Conservation (phyloP, 2,329 filamentous ascomycete species). For the Cercospora berteroae region DNA sequence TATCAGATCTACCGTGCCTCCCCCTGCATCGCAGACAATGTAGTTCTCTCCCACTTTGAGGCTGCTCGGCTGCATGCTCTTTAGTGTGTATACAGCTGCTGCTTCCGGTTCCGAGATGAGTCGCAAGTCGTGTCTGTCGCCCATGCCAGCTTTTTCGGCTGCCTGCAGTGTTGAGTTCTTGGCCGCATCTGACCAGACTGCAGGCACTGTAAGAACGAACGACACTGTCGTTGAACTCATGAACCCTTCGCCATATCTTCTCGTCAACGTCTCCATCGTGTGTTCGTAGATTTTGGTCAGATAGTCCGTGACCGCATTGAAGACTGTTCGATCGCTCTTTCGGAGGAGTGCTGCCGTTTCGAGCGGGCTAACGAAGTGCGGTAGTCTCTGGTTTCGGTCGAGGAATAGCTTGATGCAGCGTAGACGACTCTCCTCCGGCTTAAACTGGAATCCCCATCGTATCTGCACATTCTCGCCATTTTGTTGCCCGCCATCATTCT, state of each 20-base stretch:
- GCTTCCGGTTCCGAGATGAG: slow-evolving; percentile 81
- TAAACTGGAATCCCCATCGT: slow-evolving; percentile 83
- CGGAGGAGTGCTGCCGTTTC: slow-evolving; percentile 76
- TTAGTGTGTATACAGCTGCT: slow-evolving; percentile 75
- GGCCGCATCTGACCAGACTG: slow-evolving; percentile 82
- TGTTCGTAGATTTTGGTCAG: slow-evolving; percentile 72
- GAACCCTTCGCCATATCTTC: slow-evolving; percentile 74
- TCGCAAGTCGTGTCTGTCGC: slow-evolving; percentile 65
- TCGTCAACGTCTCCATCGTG: slow-evolving; percentile 73
- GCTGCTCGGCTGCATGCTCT: slow-evolving; percentile 74
- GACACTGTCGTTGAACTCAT: slow-evolving; percentile 73
- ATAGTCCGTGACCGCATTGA: slow-evolving; percentile 77
- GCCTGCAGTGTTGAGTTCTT: slow-evolving; percentile 79
- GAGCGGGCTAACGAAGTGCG: slow-evolving; percentile 74
- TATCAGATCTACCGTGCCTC: slow-evolving; percentile 63
- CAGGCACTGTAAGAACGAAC: slow-evolving; percentile 77
- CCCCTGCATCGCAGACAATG: slow-evolving; percentile 57
- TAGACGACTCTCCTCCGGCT: slow-evolving; percentile 70
- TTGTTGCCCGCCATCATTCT: not conserved
- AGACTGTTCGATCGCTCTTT: slow-evolving; percentile 61
- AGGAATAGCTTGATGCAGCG: slow-evolving; percentile 84
- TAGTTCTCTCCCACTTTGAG: slow-evolving; percentile 65
- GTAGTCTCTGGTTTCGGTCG: slow-evolving; percentile 75
- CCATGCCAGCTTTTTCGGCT: slow-evolving; percentile 76
- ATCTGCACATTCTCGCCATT: slow-evolving; percentile 31